Percentiles rank a stretch among this genome's conserved stretches.
phyloP scores from a whole-genome alignment of 305 asterid genomes.

The Withania somnifera region DNA sequence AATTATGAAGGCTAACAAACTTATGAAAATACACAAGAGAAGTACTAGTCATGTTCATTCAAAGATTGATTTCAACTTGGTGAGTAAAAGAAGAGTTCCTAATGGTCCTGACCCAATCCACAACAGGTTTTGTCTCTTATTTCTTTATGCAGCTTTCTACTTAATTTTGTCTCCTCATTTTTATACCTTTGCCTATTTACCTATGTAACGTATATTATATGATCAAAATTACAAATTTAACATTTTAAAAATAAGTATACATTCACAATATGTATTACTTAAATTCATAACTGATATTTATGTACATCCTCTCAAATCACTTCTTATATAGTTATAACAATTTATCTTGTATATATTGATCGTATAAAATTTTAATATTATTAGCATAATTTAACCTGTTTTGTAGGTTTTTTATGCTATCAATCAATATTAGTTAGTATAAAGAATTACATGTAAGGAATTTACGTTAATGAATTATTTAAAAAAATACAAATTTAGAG shows the following conservation, averaged over 20 bases:
- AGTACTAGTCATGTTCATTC: slow-evolving; percentile 2
- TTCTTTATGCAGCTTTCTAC: neutral
- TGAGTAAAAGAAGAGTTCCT: slow-evolving; percentile 60
- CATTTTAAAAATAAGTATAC: neutral
- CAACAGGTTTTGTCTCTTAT: slow-evolving; percentile 39
- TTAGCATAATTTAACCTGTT: too few species aligned
- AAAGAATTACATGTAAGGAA: too few species aligned
- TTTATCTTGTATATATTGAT: too few species aligned
- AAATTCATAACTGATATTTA: neutral
- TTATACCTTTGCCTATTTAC: too few species aligned
- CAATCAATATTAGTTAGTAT: too few species aligned
- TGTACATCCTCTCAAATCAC: neutral
- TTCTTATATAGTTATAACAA: neutral
- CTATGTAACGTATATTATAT: too few species aligned
- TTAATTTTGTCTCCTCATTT: neutral
- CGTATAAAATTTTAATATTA: too few species aligned
- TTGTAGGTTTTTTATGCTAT: too few species aligned
- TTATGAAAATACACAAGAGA: slow-evolving; percentile 1
- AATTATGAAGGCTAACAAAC: neutral
- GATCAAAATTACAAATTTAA: neutral
- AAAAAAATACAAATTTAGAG: neutral
- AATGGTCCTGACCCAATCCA: slow-evolving; percentile 84
- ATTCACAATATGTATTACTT: neutral
- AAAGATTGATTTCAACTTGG: slow-evolving; percentile 26
- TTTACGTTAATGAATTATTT: slow-evolving; percentile 1